Evolutionary conservation across 805 yeast species (phyloP), one percentile per base, ranked within the genome.

Genomic region (Danielozyma ontarioensis): DNA sequence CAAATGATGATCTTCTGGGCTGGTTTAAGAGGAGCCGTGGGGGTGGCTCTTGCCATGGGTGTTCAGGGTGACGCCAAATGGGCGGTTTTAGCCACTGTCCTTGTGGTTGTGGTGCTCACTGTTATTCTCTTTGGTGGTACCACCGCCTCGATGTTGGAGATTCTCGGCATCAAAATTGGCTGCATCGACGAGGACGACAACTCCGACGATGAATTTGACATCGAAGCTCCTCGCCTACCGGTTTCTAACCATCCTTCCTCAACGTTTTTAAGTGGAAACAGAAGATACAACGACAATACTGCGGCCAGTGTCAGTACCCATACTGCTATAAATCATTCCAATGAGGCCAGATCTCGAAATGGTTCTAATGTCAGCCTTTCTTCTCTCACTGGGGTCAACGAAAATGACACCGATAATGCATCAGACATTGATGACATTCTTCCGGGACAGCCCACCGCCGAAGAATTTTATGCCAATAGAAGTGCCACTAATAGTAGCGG

Each of bases 1-100:
- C 98, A 93, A 62, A 87, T 88, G 85, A 93, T 93, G 98, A 87
- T 90, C 32, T 93, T 93, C 57, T 93, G 99, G 99, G 98, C 98
- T 2, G 99, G 99, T 3, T 68, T 93, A 36, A 73, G 99, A 53
- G 99, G 99, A 39, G 99, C 99, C 1, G 99, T 93, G 23, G 99
- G 99, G 44, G 99, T 93, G 4, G 99, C 98, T 0, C 72, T 93
- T 50, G 98, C 98, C 0, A 87, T 94, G 79, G 98, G 98, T 11
- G 66, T 93, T 26, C 95, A 86, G 60, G 98, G 97, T 40, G 96
- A 90, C 51, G 80, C 85, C 35, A 90, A 89, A 43, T 80, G 81
- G 53, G 80, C 96, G 0, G 65, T 93, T 33, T 63, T 90, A 34
- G 99, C 98, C 3, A 94, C 98, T 0, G 96, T 94, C 1, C 65